Evolutionary conservation across 1,139 yeast genomes (phyloP).

Genomic region (Kurtzmaniella natalensis): DNA sequence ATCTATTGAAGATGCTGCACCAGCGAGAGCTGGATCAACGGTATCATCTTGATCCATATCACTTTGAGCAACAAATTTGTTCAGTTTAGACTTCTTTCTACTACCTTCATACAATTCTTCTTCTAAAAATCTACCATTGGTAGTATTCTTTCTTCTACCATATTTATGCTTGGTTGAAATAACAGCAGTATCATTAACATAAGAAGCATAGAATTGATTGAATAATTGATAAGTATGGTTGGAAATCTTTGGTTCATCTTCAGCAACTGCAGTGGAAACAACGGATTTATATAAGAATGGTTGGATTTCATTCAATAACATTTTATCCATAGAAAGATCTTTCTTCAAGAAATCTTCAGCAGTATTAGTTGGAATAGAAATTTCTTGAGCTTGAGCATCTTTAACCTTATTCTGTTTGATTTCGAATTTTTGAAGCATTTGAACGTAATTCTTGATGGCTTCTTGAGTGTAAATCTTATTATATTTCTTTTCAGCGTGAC

Average conservation of each 20-base stretch:
- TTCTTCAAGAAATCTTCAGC: constrained; percentile 4
- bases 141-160: not conserved
- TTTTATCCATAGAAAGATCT: constrained; percentile 8
- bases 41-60: constrained; percentile 5
- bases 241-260: constrained; percentile 2
- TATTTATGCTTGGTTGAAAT: constrained; percentile 5
- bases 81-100: constrained; percentile 9
- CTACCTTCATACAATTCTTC: not conserved
- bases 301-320: constrained; percentile 9
- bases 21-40: constrained; percentile 1
- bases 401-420: not conserved
- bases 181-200: constrained; percentile 12
- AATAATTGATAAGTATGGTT: constrained; percentile 11
- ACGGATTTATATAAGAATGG: constrained; percentile 8
- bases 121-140: constrained; percentile 1
- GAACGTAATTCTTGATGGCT: constrained; percentile 10
- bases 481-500: constrained; percentile 12
- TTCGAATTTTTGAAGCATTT: constrained; percentile 3
- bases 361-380: not conserved
- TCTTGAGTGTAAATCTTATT: constrained; percentile 10
- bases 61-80: constrained; percentile 5
- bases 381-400: not conserved
- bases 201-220: constrained; percentile 13
- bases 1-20: not conserved
- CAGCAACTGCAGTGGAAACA: not conserved